Evolutionary conservation across 352 stramenopile genomes (phyloP).

Genomic region (Pythium brassicae): DNA sequence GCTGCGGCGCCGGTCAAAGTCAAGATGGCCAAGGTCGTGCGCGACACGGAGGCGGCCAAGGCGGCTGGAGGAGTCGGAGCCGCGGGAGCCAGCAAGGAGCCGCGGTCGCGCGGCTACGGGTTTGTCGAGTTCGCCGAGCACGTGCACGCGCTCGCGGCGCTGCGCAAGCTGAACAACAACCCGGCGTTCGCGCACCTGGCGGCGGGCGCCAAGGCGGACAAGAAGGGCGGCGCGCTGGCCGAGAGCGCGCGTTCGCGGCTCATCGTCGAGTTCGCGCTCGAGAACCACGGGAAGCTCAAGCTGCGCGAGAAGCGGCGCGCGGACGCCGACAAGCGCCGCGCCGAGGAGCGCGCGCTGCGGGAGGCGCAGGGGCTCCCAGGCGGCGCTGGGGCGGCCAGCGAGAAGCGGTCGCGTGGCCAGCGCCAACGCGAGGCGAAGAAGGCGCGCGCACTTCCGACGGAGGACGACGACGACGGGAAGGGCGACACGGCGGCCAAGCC

Average conservation of each 20-base stretch:
- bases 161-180: constrained; percentile 98
- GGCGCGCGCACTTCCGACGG: constrained; percentile 22
- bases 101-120: constrained; percentile 70
- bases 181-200: constrained; percentile 79
- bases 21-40: constrained; percentile 80
- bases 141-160: constrained; percentile 92
- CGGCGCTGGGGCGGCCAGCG: constrained; percentile 7
- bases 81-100: too few relatives aligned
- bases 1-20: constrained; percentile 55
- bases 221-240: constrained; percentile 30
- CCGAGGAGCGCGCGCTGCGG: constrained; percentile 59
- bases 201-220: constrained; percentile 35
- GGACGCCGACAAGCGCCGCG: constrained; percentile 64
- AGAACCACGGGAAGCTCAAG: constrained; percentile 88
- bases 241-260: constrained; percentile 66
- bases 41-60: constrained; percentile 65
- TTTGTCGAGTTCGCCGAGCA: constrained; percentile 99
- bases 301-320: constrained; percentile 70
- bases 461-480: constrained; percentile 8
- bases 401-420: constrained; percentile 70
- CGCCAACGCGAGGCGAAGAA: constrained; percentile 80
- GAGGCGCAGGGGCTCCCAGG: constrained; percentile 45
- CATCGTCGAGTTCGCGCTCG: constrained; percentile 87
- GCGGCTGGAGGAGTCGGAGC: too few relatives aligned
- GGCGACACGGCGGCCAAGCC: background rate